Percentiles rank a stretch among this genome's conserved stretches.
phyloP scores from a whole-genome alignment of 164 flowering plant genomes.

The Brasenia schreberi region DNA sequence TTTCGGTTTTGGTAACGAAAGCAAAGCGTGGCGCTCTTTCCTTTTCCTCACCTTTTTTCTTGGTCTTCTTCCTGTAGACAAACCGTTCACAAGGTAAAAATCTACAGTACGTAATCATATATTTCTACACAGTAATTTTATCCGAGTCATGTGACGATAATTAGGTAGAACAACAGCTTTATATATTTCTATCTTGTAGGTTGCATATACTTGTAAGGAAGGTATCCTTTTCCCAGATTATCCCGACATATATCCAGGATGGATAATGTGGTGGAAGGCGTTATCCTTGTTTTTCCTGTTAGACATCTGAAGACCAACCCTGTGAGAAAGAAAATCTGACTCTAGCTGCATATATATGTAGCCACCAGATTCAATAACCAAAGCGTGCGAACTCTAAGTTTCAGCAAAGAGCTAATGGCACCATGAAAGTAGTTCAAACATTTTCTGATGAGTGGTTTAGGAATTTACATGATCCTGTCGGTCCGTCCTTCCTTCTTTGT shows the following conservation, averaged over 20 bases:
- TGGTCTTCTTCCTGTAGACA: constrained; percentile 28
- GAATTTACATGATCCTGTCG: constrained; percentile 41
- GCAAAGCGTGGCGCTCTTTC: constrained; percentile 61
- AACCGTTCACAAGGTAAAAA: background rate
- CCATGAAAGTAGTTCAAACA: background rate
- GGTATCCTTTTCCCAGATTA: background rate
- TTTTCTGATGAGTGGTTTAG: no score
- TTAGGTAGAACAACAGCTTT: background rate
- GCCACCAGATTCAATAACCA: no score
- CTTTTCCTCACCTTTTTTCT: constrained; percentile 57
- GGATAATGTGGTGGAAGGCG: background rate
- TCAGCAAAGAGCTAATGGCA: background rate
- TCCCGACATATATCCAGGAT: background rate
- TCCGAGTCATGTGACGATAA: background rate
- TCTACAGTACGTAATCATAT: background rate
- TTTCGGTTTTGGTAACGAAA: constrained; percentile 84
- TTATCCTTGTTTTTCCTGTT: background rate
- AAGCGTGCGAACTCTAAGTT: background rate
- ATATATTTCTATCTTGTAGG: background rate
- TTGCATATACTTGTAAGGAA: no score
- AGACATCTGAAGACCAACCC: no score
- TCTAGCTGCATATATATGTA: background rate
- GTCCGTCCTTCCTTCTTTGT: constrained; percentile 26
- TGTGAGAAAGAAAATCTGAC: background rate
- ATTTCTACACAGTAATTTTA: background rate